Conservation (phyloP, 306 rosid genomes). For the Prinsepia uniflora region DNA sequence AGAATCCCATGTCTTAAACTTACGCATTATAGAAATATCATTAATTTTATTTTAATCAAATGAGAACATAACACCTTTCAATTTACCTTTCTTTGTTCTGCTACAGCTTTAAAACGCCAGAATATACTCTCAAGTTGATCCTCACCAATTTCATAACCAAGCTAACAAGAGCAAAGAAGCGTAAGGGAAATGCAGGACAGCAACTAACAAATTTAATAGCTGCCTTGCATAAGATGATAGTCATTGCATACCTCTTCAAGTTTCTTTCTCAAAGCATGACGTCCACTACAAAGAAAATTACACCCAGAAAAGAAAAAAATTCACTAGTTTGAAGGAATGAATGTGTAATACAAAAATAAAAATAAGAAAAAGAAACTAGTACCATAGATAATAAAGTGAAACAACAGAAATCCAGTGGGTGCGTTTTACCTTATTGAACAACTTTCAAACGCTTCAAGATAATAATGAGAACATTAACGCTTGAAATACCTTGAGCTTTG, state of each 20-base stretch:
- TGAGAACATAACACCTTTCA: slow-evolving; percentile 14
- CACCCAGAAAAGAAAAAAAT: background rate
- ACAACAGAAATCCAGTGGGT: background rate
- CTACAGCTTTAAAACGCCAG: slow-evolving; percentile 84
- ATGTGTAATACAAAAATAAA: background rate
- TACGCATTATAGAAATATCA: background rate
- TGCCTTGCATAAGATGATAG: slow-evolving; percentile 20
- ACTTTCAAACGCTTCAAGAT: background rate
- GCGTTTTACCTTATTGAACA: background rate
- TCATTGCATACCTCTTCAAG: slow-evolving; percentile 67
- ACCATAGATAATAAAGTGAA: background rate
- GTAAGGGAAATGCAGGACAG: background rate
- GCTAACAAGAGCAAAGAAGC: slow-evolving; percentile 35
- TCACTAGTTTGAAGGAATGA: slow-evolving; percentile 2
- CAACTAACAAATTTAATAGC: slow-evolving; percentile 7
- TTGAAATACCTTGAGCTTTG: background rate
- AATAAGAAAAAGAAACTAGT: background rate
- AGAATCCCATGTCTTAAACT: background rate
- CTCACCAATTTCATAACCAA: slow-evolving; percentile 71
- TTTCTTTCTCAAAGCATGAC: slow-evolving; percentile 78
- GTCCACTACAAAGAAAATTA: slow-evolving; percentile 58
- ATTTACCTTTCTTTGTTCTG: slow-evolving; percentile 80
- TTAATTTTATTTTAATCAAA: background rate
- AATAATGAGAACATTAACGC: background rate
- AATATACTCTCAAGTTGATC: slow-evolving; percentile 62